Base-by-base conservation (phyloP, 2,329 filamentous ascomycete genomes). In the Fusarium concolor region DNA sequence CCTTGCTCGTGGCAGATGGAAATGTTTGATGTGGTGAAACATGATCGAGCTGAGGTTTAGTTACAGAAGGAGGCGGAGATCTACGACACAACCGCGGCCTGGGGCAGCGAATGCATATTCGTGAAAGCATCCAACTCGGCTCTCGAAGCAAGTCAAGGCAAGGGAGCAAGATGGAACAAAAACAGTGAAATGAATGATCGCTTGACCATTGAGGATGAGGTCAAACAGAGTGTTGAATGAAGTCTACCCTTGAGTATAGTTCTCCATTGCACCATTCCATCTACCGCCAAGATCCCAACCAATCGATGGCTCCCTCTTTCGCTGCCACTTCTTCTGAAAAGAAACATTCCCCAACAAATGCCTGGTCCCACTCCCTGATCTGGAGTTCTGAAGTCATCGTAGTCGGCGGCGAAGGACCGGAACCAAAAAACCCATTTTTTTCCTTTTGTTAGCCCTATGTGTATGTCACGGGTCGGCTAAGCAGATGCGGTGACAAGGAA, bases 341-440 rank as follows among this genome's bases (percentile, higher is more conserved):
- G n/a, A 15, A 20, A n/a, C 17, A 35, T 47, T 24, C 20, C 35
- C 50, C 8, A 37, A 42, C 9, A 37, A 46, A 35, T 55, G 7
- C 11, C 17, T 46, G 22, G 28, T 15, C 28, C 41, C 12, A 37
- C 7, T 18, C 51, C 29, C 41, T 54, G 20, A 35, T 28, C 17
- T 20, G 18, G 28, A 35, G 26, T 55, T 42, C 33, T 35, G 50
- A 59, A 54, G 41, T 37, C 35, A 54, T 59, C 33, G 49, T 35
- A 46, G 42, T 42, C 28, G 18, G 44, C 7, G 20, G 29, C 29
- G 15, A 5, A 47, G 12, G 5, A 47, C 24, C 18, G 29, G 20
- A 56, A 56, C 51, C 35, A 49, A 56, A 56, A 60, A 52, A 42
- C 9, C 14, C 28, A 43, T 43, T 47, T 47, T 47, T 47, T 47